These are phyloP conservation scores for Olyra latifolia DNA, from an alignment of 176 grass and related monocot species.

Conservation along the genomic window DNA sequence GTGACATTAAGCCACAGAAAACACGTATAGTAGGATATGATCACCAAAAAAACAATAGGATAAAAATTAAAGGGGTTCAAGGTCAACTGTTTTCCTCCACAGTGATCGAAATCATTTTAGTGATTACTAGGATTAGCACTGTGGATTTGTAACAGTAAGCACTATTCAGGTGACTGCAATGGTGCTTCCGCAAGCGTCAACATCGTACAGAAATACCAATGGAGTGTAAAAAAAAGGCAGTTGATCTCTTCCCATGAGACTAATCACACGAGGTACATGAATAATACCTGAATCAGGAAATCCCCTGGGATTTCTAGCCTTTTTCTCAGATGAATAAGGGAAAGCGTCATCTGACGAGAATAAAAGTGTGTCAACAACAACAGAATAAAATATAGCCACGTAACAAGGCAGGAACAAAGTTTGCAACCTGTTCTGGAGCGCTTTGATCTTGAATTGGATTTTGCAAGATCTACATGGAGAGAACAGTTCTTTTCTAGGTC, in stretches of 20 bases:
- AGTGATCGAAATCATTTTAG: constrained; percentile 1
- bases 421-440: constrained; percentile 67
- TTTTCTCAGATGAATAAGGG: constrained; percentile 52
- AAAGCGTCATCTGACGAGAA: constrained; percentile 44
- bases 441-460: constrained; percentile 89
- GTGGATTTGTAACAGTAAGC: constrained; percentile 2
- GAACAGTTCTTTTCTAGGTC: constrained; percentile 83
- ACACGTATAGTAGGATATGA: constrained; percentile 8
- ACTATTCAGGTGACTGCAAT: constrained; percentile 12
- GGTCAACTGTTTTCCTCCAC: neutral
- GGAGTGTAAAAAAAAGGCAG: neutral
- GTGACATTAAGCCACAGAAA: constrained; percentile 29
- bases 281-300: constrained; percentile 70
- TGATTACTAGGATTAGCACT: neutral
- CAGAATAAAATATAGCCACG: neutral
- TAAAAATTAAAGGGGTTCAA: neutral
- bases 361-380: neutral
- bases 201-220: neutral
- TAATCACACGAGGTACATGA: neutral
- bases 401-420: neutral
- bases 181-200: neutral
- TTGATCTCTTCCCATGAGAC: neutral
- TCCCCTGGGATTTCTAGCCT: constrained; percentile 55
- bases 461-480: constrained; percentile 90
- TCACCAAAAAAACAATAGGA: constrained; percentile 3